These are phyloP conservation scores for Brassica nigra DNA, from an alignment of 345 rosid species.

Conservation along the genomic window DNA sequence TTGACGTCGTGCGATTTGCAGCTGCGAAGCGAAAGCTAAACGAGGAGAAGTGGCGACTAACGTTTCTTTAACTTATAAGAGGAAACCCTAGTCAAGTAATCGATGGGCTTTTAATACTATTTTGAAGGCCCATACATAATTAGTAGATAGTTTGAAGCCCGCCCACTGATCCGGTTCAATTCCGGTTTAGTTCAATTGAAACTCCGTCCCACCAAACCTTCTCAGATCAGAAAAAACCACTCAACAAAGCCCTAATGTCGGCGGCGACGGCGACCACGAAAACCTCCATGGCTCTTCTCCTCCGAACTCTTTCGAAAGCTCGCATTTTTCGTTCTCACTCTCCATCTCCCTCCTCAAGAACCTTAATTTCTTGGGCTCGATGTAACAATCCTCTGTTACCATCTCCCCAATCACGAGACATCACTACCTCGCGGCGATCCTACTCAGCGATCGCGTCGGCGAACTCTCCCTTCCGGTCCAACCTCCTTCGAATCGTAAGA, in stretches of 20 bases:
- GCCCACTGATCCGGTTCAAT: background rate
- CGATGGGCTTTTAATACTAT: conserved; percentile 1
- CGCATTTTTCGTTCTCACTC: conserved; percentile 13
- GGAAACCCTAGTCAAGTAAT: conserved; percentile 22
- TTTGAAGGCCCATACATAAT: background rate
- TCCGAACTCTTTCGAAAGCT: conserved; percentile 23
- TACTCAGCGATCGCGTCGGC: conserved; percentile 28
- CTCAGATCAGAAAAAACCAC: conserved; percentile 12
- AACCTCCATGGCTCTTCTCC: conserved; percentile 40
- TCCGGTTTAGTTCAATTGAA: background rate
- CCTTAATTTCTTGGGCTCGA: conserved; percentile 21
- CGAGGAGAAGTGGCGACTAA: conserved; percentile 7
- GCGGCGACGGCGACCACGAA: conserved; percentile 6
- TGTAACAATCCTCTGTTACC: conserved; percentile 7
- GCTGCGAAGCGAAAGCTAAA: conserved; percentile 23
- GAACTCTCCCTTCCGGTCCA: conserved; percentile 56
- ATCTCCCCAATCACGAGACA: conserved; percentile 18
- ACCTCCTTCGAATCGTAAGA: conserved; percentile 66
- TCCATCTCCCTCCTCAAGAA: conserved; percentile 18
- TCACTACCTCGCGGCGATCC: conserved; percentile 28
- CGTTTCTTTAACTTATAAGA: background rate
- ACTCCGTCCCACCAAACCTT: background rate
- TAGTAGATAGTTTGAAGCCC: background rate
- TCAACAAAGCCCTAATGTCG: conserved; percentile 30
- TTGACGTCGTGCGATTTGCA: conserved; percentile 35